Base-by-base conservation (phyloP, 2,329 filamentous ascomycete genomes). In the Sclerotinia borealis region DNA sequence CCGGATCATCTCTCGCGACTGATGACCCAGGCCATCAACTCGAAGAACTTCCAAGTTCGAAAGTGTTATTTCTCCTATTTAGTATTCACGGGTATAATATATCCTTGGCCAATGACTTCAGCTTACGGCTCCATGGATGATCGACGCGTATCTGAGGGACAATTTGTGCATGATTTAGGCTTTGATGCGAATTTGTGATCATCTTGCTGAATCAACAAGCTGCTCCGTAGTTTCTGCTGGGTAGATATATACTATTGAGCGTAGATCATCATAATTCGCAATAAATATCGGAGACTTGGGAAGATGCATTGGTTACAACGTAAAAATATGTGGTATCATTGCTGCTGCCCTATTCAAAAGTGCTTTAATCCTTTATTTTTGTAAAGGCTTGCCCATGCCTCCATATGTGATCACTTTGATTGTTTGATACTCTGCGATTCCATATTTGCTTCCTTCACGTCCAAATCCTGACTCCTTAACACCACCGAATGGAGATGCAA, bases 331-430 rank as follows among this genome's bases (percentile, higher is more conserved):
- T 45, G 54, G 39, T 58, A 58, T 58, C 54, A 58, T 58, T 58
- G 29, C 13, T 47, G 22, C 29, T 51, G n/a, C n/a, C 13, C 29
- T 58, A 36, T 45, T 47, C 39, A 7, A 58, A 58, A 29, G 25
- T 10, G 19, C 6, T 29, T 51, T 13, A 6, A 37, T 59, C 22
- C 17, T 27, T 11, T 62, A 72, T 39, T 65, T 70, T 70, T 87
- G 83, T 54, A 88, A 72, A 31, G 83, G 79, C 70, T 80, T 77
- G 5, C 83, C 82, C 77, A 87, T 86, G 0, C 86, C 86, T 19
- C 86, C 87, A 65, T 88, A 77, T 2, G 68, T 75, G 51, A 75
- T 70, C 66, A 70, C 77, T 76, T 84, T 84, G 58, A 77, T 79
- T 63, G 82, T 79, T 39, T 80, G 79, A 66, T 84, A 85, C 34